Percentiles rank a stretch among this genome's conserved stretches.
Conservation (phyloP, 768 basidiomycete species). For the Podaxis rugospora region DNA sequence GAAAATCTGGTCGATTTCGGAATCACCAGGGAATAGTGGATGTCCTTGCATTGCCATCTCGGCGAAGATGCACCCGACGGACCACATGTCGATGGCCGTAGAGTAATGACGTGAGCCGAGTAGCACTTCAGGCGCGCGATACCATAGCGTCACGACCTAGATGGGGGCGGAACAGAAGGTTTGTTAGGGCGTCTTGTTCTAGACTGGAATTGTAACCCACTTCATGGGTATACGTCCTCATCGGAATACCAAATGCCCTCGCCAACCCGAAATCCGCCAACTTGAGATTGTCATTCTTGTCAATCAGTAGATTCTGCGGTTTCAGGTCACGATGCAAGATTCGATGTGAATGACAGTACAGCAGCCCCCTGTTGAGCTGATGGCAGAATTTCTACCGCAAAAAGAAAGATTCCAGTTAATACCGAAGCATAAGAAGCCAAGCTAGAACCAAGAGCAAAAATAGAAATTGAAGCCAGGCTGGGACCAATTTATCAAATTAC, state of each 20-base stretch:
- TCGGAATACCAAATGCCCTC: conserved; percentile 95
- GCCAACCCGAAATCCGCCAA: conserved; percentile 96
- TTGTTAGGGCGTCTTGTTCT: not conserved
- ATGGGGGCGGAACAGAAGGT: not conserved
- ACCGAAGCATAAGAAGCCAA: not conserved
- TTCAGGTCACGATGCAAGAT: conserved; percentile 98
- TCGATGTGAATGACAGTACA: conserved; percentile 93
- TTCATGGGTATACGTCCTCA: conserved; percentile 99
- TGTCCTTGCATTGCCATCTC: conserved; percentile 95
- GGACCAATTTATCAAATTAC: conserved; percentile 18
- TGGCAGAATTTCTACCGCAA: conserved; percentile 84
- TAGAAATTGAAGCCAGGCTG: not conserved
- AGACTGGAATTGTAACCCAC: conserved; percentile 32
- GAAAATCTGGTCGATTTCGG: conserved; percentile 99
- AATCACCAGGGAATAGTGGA: conserved; percentile 96
- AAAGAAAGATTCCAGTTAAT: not conserved
- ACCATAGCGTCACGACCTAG: conserved; percentile 99
- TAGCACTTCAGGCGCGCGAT: conserved; percentile 95
- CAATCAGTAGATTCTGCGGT: conserved; percentile 93
- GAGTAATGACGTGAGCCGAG: conserved; percentile 95
- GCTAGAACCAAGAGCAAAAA: not conserved
- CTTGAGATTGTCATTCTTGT: conserved; percentile 86
- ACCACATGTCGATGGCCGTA: conserved; percentile 99
- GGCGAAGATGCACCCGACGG: conserved; percentile 98
- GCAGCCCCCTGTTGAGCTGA: conserved; percentile 85